Evolutionary conservation across 768 basidiomycete species (phyloP).

Genomic region (Tephrocybe sp.): DNA sequence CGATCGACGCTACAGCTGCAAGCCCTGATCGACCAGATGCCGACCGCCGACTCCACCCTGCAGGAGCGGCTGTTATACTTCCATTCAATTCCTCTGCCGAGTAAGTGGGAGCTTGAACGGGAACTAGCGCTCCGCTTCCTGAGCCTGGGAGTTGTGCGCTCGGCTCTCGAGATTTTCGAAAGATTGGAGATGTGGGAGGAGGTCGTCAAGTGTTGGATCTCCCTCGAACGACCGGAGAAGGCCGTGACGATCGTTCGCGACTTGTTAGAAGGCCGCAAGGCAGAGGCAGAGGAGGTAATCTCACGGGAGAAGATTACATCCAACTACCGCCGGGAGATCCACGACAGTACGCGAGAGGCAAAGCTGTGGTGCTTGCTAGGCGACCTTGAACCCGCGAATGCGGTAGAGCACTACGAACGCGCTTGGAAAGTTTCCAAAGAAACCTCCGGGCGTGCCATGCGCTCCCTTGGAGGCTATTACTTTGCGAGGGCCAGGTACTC

Average conservation of each 20-base stretch:
- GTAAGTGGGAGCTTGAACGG: slow-evolving; percentile 90
- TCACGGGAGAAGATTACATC: slow-evolving; percentile 56
- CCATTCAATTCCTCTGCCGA: slow-evolving; percentile 80
- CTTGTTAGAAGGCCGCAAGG: slow-evolving; percentile 78
- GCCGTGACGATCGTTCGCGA: slow-evolving; percentile 83
- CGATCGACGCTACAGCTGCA: slow-evolving; percentile 91
- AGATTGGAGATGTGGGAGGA: slow-evolving; percentile 99
- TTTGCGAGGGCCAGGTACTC: slow-evolving; percentile 68
- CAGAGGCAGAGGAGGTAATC: slow-evolving; percentile 77
- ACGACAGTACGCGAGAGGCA: slow-evolving; percentile 75
- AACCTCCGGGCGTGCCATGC: slow-evolving; percentile 88
- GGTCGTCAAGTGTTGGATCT: slow-evolving; percentile 84
- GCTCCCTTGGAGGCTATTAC: slow-evolving; percentile 84
- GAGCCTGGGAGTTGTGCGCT: slow-evolving; percentile 82
- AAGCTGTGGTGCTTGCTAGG: slow-evolving; percentile 96
- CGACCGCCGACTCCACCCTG: slow-evolving; percentile 73
- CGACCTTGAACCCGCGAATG: slow-evolving; percentile 78
- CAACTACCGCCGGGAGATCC: slow-evolving; percentile 35
- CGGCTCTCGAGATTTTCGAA: slow-evolving; percentile 92
- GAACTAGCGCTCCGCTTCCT: slow-evolving; percentile 87
- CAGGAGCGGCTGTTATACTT: slow-evolving; percentile 79
- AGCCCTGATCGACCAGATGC: slow-evolving; percentile 96
- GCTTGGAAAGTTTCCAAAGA: slow-evolving; percentile 84
- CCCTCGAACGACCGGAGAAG: slow-evolving; percentile 76
- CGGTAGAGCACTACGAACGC: slow-evolving; percentile 70